Conservation (phyloP, 1,284 basidiomycete genomes). For the Papiliotrema nemorosa region DNA sequence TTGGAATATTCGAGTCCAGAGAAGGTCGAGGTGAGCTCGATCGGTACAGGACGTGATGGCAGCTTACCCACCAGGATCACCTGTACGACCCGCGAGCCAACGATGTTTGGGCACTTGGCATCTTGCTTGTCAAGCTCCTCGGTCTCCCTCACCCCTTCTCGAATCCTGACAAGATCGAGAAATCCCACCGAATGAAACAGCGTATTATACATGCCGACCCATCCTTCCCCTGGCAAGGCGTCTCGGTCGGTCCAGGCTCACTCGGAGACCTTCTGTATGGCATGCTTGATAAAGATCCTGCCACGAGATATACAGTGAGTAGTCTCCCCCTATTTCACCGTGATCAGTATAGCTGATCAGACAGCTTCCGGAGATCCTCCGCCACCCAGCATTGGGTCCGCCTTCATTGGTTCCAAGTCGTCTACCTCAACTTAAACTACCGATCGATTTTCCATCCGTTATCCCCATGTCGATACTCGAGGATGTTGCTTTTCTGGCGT, state of each 20-base stretch:
- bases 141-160: slow-evolving; percentile 32
- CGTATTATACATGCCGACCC: slow-evolving; percentile 22
- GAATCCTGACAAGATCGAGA: slow-evolving; percentile 11
- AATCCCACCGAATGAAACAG: slow-evolving; percentile 20
- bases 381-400: slow-evolving; percentile 32
- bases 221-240: slow-evolving; percentile 4
- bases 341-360: no score
- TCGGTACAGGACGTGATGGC: background rate
- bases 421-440: slow-evolving; percentile 19
- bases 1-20: slow-evolving; percentile 46
- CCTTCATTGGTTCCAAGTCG: slow-evolving; percentile 14
- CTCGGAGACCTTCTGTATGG: background rate
- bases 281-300: slow-evolving; percentile 26
- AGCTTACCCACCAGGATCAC: slow-evolving; percentile 15
- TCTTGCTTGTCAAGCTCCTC: slow-evolving; percentile 39
- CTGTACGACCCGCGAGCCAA: slow-evolving; percentile 37
- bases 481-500: slow-evolving; percentile 43
- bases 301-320: slow-evolving; percentile 35
- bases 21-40: slow-evolving; percentile 35
- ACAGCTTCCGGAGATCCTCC: slow-evolving; percentile 38
- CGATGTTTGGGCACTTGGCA: slow-evolving; percentile 47
- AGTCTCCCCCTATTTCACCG: background rate
- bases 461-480: slow-evolving; percentile 24
- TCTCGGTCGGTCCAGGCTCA: background rate
- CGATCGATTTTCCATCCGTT: slow-evolving; percentile 12